A percentile compares a stretch with the other conserved stretches of the same genome.
Conservation (phyloP, 106 monocot genomes). For the Dioscorea alata region DNA sequence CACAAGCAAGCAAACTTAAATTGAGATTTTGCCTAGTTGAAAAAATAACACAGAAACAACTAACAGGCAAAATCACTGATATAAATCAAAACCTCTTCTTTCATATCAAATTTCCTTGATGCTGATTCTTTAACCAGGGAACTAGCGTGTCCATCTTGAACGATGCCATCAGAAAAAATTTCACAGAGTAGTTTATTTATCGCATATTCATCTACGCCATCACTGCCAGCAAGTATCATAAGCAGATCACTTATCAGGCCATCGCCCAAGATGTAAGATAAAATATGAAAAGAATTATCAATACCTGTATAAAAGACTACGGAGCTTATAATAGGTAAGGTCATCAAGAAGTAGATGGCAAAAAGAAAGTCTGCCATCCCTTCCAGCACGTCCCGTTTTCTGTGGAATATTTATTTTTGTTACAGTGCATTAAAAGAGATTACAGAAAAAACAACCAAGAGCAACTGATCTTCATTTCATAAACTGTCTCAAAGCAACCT, state of each 20-base stretch:
- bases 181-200: constrained; percentile 73
- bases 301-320: constrained; percentile 81
- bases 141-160: constrained; percentile 34
- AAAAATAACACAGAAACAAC: neutral
- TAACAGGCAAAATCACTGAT: no score
- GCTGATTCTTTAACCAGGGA: constrained; percentile 76
- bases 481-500: constrained; percentile 40
- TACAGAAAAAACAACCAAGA: neutral
- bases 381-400: constrained; percentile 99
- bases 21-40: neutral
- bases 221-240: constrained; percentile 42
- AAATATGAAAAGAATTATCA: neutral
- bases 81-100: constrained; percentile 74
- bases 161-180: constrained; percentile 48
- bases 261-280: neutral
- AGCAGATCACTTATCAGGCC: neutral
- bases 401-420: constrained; percentile 16
- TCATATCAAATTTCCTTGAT: constrained; percentile 82
- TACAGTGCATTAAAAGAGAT: neutral
- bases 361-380: constrained; percentile 76
- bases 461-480: neutral
- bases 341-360: constrained; percentile 86
- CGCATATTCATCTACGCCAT: constrained; percentile 92
- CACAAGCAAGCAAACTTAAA: neutral
- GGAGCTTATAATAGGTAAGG: constrained; percentile 69